Evolutionary conservation across 768 basidiomycete species (phyloP), one percentile per base, ranked within the genome.

Genomic region (Boletus pseudopeckii): DNA sequence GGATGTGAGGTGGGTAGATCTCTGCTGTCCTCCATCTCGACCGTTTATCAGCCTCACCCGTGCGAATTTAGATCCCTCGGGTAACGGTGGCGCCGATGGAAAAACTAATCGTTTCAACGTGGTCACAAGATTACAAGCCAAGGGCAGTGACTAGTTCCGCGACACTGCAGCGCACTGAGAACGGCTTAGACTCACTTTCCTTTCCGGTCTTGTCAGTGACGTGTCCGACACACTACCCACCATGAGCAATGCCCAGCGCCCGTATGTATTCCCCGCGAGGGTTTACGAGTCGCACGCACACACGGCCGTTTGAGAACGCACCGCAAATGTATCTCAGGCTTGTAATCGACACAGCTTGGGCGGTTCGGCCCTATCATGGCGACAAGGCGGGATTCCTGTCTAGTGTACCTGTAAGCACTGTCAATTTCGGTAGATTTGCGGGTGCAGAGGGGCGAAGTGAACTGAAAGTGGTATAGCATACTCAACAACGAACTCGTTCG

Each of bases 41-140:
- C 42, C 34, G 42, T 59, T 68, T 68, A 68, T 68, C 57, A 55
- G 45, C 26, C 36, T 8, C 17, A 39, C 38, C 45, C 67, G 67
- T 68, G 67, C n/a, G 67, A 68, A 68, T 50, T 59, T 66, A 41
- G 48, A 20, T 17, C 20, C 20, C 32, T 6, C 45, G 32, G 43
- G 10, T n/a, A 40, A 18, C 10, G 20, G 40, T 33, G 20, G 38
- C 36, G 30, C 42, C 34, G 40, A 13, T 18, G 52, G 52, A 53
- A 28, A 26, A 26, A 26, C 24, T 26, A 26, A 26, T 24, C 24
- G 24, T 24, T 24, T 24, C 24, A 4, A 24, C n/a, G n/a, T n/a
- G n/a, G n/a, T n/a, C n/a, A n/a, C n/a, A 24, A 36, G 45, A 7
- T 45, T 14, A 14, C 45, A 22, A 32, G 20, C 14, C 45, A 26